Evolutionary conservation across 2,329 filamentous ascomycete genomes (phyloP).

Genomic region (Dactylellina haptotyla): DNA sequence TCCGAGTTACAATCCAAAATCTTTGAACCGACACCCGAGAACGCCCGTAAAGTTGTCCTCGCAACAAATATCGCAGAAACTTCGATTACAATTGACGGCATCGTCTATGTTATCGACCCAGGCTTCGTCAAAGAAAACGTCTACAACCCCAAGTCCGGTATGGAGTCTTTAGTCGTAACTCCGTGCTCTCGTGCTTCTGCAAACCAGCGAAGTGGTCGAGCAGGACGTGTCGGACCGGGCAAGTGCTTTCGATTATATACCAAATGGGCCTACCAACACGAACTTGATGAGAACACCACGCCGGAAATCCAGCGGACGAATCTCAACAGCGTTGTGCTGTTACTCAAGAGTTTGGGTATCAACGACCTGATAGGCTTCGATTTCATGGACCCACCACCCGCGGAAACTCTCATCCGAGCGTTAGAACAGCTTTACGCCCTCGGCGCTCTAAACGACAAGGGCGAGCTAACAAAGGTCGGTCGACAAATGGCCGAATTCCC

Average conservation of each 20-base stretch:
- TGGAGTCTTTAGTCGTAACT: constrained; percentile 90
- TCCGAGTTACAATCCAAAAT: constrained; percentile 92
- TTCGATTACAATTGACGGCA: constrained; percentile 92
- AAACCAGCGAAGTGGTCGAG: constrained; percentile 90
- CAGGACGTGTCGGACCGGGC: constrained; percentile 88
- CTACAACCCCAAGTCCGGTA: constrained; percentile 89
- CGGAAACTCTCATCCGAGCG: constrained; percentile 86
- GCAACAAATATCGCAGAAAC: constrained; percentile 98
- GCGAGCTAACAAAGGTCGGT: constrained; percentile 88
- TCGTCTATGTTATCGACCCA: constrained; percentile 94
- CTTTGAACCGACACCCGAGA: constrained; percentile 88
- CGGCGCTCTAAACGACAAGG: constrained; percentile 86
- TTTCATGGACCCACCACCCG: constrained; percentile 92
- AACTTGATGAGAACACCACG: constrained; percentile 89
- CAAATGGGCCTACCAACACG: constrained; percentile 92
- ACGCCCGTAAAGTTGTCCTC: constrained; percentile 87
- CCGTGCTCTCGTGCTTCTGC: constrained; percentile 91
- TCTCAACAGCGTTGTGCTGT: constrained; percentile 81
- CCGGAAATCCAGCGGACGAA: constrained; percentile 94
- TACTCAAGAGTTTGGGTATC: constrained; percentile 89
- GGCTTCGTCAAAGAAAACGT: constrained; percentile 96
- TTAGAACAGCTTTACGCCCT: constrained; percentile 92
- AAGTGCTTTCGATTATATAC: constrained; percentile 96
- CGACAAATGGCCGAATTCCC: constrained; percentile 96
- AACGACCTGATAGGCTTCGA: constrained; percentile 93